These are phyloP conservation scores for Flueggea neowawraea DNA, from an alignment of 441 rosid species.

Conservation along the genomic window DNA sequence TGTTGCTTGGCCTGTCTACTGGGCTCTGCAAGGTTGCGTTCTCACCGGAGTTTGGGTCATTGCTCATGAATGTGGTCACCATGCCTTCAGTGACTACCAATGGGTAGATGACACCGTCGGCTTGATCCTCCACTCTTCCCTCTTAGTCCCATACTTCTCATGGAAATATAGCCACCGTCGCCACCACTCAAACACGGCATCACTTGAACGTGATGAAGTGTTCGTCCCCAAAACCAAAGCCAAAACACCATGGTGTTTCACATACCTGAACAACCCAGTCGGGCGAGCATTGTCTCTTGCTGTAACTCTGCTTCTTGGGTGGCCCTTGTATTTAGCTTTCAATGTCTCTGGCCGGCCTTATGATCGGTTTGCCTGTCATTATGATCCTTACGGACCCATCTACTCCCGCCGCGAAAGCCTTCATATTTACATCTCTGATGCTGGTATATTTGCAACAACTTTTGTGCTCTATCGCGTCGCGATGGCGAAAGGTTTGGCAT, in stretches of 20 bases:
- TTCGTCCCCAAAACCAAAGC: slow-evolving; percentile 69
- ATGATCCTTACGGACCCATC: slow-evolving; percentile 67
- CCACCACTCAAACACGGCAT: slow-evolving; percentile 79
- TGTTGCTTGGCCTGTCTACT: slow-evolving; percentile 73
- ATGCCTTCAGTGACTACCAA: slow-evolving; percentile 84
- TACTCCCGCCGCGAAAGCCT: slow-evolving; percentile 65
- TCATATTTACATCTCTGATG: slow-evolving; percentile 62
- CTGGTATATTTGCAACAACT: slow-evolving; percentile 44
- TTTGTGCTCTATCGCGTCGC: slow-evolving; percentile 54
- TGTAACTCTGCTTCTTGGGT: slow-evolving; percentile 59
- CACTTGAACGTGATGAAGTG: slow-evolving; percentile 75
- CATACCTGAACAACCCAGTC: slow-evolving; percentile 64
- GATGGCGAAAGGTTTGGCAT: slow-evolving; percentile 48
- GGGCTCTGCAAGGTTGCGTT: slow-evolving; percentile 73
- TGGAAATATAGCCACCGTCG: slow-evolving; percentile 93
- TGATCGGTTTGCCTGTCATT: slow-evolving; percentile 67
- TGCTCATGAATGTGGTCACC: slow-evolving; percentile 93
- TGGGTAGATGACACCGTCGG: slow-evolving; percentile 84
- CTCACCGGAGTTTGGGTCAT: slow-evolving; percentile 82
- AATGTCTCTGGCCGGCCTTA: slow-evolving; percentile 73
- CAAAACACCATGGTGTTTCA: slow-evolving; percentile 38
- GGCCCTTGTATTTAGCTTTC: slow-evolving; percentile 82
- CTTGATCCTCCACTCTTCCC: slow-evolving; percentile 64
- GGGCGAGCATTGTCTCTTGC: slow-evolving; percentile 50
- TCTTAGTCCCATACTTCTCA: slow-evolving; percentile 85